These are phyloP conservation scores for Alternaria brassicicola DNA, from an alignment of 2,329 filamentous ascomycete genomes.

Conservation along the genomic window DNA sequence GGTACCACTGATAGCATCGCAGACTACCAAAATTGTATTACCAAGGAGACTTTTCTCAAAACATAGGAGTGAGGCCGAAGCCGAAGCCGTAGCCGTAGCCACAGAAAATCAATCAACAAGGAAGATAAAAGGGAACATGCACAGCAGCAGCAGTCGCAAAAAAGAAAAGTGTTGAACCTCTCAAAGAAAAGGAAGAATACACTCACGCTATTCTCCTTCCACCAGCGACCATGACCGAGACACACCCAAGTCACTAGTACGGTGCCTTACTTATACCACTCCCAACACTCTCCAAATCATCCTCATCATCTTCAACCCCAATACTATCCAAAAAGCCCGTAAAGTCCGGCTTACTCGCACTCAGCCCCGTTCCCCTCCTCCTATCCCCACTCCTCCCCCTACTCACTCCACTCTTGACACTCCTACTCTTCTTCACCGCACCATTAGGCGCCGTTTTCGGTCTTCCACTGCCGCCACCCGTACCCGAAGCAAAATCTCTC, in stretches of 20 bases:
- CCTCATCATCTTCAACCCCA: constrained; percentile 32
- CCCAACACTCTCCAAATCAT: constrained; percentile 18
- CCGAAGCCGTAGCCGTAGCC: neutral
- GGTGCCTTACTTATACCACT: constrained; percentile 32
- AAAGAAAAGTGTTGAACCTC: too few relatives aligned
- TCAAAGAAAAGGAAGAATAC: neutral
- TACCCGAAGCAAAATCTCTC: constrained; percentile 19
- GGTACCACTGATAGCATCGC: neutral
- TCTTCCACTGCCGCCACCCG: too few relatives aligned
- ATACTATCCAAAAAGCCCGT: constrained; percentile 45
- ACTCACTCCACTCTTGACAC: constrained; percentile 32
- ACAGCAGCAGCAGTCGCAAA: neutral
- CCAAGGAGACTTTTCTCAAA: neutral
- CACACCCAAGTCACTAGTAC: constrained; percentile 24
- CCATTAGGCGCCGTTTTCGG: constrained; percentile 32
- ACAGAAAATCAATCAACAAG: neutral
- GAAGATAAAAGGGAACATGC: neutral
- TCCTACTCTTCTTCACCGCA: constrained; percentile 30
- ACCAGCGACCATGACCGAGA: neutral
- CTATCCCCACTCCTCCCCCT: constrained; percentile 28
- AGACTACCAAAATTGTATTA: too few relatives aligned
- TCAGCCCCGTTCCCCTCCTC: constrained; percentile 9
- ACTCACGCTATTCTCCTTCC: neutral
- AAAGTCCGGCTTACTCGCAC: constrained; percentile 36
- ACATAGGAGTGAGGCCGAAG: neutral